Conservation (phyloP, 768 basidiomycete species). For the Trametes punicea region DNA sequence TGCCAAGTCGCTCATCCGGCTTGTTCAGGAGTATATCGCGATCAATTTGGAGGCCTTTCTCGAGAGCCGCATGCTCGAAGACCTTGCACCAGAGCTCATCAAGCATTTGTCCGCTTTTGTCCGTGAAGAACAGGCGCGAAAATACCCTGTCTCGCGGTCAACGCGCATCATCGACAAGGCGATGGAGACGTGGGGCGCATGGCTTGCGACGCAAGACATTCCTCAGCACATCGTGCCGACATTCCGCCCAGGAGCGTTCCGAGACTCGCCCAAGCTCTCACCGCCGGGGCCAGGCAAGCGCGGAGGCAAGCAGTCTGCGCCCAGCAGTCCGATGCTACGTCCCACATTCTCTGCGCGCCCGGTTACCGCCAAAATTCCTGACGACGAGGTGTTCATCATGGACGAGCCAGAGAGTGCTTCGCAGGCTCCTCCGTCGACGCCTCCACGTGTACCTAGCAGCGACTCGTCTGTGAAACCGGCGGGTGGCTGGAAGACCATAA, state of each 20-base stretch:
- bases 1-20: conserved; percentile 60
- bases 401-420: conserved; percentile 59
- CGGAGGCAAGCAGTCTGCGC: conserved; percentile 23
- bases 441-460: conserved; percentile 7
- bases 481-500: conserved; percentile 33
- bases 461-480: conserved; percentile 13
- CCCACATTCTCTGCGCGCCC: conserved; percentile 23
- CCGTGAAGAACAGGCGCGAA: conserved; percentile 54
- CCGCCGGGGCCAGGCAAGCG: conserved; percentile 27
- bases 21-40: conserved; percentile 75
- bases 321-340: conserved; percentile 27
- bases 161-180: conserved; percentile 48
- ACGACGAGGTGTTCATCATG: conserved; percentile 81
- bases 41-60: conserved; percentile 86
- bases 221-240: conserved; percentile 50
- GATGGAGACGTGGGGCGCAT: conserved; percentile 61
- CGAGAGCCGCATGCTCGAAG: conserved; percentile 76
- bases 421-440: conserved; percentile 19
- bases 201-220: conserved; percentile 69
- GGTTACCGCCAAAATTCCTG: conserved; percentile 18
- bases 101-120: conserved; percentile 62
- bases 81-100: conserved; percentile 61
- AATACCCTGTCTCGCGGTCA: conserved; percentile 65
- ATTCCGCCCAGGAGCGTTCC: conserved; percentile 20
- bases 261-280: conserved; percentile 32